These are phyloP conservation scores for Tolypocladium inflatum DNA, from an alignment of 2,329 filamentous ascomycete genomes.

Conservation along the genomic window DNA sequence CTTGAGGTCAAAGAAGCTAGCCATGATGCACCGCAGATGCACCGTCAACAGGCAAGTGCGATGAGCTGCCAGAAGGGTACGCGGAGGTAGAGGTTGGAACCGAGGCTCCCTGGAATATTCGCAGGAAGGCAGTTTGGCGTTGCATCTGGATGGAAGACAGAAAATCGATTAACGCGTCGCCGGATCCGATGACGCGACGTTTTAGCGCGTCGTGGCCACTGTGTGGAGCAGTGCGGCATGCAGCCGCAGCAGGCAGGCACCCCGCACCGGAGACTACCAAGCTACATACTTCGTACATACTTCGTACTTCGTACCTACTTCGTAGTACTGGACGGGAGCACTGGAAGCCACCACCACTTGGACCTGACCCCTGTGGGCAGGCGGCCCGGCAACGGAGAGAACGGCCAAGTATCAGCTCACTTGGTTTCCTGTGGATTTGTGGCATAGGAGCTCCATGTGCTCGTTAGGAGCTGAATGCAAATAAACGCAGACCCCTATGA, in stretches of 20 bases:
- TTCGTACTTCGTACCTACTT: no score
- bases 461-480: no score
- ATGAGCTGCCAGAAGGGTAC: not conserved
- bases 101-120: not conserved
- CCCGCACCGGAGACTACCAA: not conserved
- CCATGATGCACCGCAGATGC: conserved; percentile 42
- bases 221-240: not conserved
- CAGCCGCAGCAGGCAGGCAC: not conserved
- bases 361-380: not conserved
- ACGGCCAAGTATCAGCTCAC: not conserved
- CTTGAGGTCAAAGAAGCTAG: conserved; percentile 93
- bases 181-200: not conserved
- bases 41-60: not conserved
- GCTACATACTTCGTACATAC: no score
- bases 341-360: not conserved
- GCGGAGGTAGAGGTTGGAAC: not conserved
- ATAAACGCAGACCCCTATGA: not conserved
- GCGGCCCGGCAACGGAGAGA: no score
- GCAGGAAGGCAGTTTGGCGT: not conserved
- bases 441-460: no score
- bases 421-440: no score
- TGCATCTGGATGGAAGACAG: not conserved
- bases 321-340: not conserved
- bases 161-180: conserved; percentile 21
- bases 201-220: not conserved